A percentile compares a stretch with the other conserved stretches of the same genome.
phyloP scores from a whole-genome alignment of 106 monocot species.

The Platanthera zijinensis region DNA sequence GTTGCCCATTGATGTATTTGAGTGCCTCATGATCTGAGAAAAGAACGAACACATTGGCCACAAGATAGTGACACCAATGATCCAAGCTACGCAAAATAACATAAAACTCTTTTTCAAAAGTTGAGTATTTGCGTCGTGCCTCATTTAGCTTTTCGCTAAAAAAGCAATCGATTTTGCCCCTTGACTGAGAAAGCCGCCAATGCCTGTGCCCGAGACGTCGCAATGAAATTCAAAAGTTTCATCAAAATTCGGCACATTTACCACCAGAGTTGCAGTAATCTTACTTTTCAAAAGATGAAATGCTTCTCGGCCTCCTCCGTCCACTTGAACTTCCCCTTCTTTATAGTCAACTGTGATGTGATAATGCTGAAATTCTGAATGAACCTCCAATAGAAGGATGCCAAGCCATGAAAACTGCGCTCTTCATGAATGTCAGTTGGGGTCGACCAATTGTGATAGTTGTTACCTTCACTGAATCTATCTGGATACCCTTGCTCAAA shows the following conservation, averaged over 20 bases:
- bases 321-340: not conserved
- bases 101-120: slow-evolving; percentile 4
- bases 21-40: slow-evolving; percentile 4
- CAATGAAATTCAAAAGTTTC: slow-evolving; percentile 3
- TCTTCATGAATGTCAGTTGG: too few species aligned
- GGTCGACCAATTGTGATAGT: too few species aligned
- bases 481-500: not conserved
- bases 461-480: not conserved
- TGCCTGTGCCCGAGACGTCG: slow-evolving; percentile 9
- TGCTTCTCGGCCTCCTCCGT: not conserved
- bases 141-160: slow-evolving; percentile 14
- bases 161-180: not conserved
- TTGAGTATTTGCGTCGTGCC: not conserved
- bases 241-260: slow-evolving; percentile 4
- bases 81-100: not conserved
- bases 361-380: slow-evolving; percentile 11
- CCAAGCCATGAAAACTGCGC: slow-evolving; percentile 17
- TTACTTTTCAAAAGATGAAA: not conserved
- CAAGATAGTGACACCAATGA: slow-evolving; percentile 8
- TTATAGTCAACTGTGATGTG: slow-evolving; percentile 1
- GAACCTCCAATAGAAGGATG: slow-evolving; percentile 18
- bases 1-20: not conserved
- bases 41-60: not conserved
- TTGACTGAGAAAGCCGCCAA: slow-evolving; percentile 5
- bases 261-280: not conserved